Percentiles rank a stretch among this genome's conserved stretches.
Evolutionary conservation across 768 basidiomycete genomes (phyloP).

Genomic region (Boletus sensibilis): DNA sequence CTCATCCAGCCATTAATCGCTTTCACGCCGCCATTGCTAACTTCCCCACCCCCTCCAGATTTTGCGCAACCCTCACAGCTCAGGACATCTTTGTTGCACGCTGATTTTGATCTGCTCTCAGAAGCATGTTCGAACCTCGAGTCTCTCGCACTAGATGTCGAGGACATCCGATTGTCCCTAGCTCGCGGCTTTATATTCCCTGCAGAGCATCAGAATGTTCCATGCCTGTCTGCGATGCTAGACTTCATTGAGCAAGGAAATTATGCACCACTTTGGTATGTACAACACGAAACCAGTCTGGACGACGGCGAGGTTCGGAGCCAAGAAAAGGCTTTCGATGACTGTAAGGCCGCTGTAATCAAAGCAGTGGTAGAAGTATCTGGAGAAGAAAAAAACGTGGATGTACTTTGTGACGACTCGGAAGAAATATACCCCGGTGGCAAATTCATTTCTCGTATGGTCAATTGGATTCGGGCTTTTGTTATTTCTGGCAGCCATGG

Average conservation of each 20-base stretch:
- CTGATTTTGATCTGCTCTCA: conserved; percentile 72
- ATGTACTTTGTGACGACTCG: conserved; percentile 72
- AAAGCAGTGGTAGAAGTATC: conserved; percentile 84
- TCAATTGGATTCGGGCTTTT: conserved; percentile 69
- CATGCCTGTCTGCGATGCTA: conserved; percentile 62
- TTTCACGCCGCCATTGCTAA: conserved; percentile 56
- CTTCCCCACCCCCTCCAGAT: conserved; percentile 36
- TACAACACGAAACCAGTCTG: conserved; percentile 32
- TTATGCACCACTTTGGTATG: conserved; percentile 66
- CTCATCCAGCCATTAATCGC: conserved; percentile 56
- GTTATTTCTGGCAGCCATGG: conserved; percentile 37
- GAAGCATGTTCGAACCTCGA: conserved; percentile 76
- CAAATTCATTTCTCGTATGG: conserved; percentile 68
- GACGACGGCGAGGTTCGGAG: conserved; percentile 48
- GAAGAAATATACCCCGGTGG: conserved; percentile 61
- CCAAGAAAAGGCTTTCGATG: conserved; percentile 71
- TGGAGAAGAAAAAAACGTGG: conserved; percentile 76
- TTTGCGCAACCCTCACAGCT: conserved; percentile 42
- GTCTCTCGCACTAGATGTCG: conserved; percentile 73
- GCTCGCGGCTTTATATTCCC: conserved; percentile 64
- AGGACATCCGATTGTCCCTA: conserved; percentile 69
- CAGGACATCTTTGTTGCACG: conserved; percentile 48
- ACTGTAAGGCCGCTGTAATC: conserved; percentile 83
- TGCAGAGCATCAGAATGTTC: conserved; percentile 52
- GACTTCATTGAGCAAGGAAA: conserved; percentile 72